Evolutionary conservation across 1,284 basidiomycete species (phyloP).

Genomic region (Kalmanozyma brasiliensis): DNA sequence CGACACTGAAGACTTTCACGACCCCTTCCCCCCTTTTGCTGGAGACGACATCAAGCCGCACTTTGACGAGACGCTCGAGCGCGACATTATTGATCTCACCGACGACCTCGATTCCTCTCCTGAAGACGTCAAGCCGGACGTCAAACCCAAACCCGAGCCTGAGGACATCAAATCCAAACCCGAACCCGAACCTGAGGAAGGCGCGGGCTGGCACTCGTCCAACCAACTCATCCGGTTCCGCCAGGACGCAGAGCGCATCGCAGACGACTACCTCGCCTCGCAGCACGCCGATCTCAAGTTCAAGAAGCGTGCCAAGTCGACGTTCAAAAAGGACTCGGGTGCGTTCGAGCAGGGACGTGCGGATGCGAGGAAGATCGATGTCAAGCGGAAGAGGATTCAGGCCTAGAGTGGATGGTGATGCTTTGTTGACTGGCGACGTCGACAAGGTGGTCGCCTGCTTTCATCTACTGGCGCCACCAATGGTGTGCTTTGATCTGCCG

Average conservation of each 20-base stretch:
- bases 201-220: conserved; percentile 34
- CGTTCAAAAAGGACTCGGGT: conserved; percentile 23
- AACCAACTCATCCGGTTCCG: conserved; percentile 48
- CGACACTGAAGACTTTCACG: conserved; percentile 12
- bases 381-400: conserved; percentile 46
- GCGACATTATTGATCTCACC: conserved; percentile 10
- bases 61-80: no score
- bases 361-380: conserved; percentile 51
- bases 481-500: no score
- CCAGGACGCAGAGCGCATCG: conserved; percentile 47
- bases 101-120: conserved; percentile 5
- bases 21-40: conserved; percentile 20
- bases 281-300: conserved; percentile 40
- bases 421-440: no score
- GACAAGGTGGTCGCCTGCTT: no score
- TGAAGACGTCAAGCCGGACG: no score
- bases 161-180: conserved; percentile 17
- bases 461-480: not conserved
- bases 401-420: conserved; percentile 2
- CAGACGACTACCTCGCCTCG: conserved; percentile 42
- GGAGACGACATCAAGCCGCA: conserved; percentile 31
- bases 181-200: conserved; percentile 11
- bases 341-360: conserved; percentile 44
- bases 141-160: conserved; percentile 13
- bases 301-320: conserved; percentile 28